Evolutionary conservation across 768 basidiomycete genomes (phyloP).

Genomic region (Mycena kentingensis): DNA sequence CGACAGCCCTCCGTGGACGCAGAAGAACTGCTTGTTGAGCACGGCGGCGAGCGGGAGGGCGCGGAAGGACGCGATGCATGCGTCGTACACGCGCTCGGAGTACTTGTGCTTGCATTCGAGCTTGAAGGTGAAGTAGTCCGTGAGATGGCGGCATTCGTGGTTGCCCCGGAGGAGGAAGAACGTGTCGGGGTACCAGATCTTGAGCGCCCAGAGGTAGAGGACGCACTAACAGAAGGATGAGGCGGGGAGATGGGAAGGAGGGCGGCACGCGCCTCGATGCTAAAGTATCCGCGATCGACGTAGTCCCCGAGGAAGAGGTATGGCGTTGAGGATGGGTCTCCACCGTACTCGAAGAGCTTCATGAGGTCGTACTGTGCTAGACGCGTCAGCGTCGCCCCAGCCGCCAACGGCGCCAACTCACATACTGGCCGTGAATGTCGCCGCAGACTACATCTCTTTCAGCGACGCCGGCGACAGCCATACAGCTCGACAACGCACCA

Average conservation of each 20-base stretch:
- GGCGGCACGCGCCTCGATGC: conserved; percentile 68
- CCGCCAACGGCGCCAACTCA: conserved; percentile 41
- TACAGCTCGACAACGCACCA: conserved; percentile 50
- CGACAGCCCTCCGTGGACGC: conserved; percentile 97
- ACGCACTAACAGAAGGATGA: conserved; percentile 70
- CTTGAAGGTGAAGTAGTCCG: conserved; percentile 99
- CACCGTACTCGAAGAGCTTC: conserved; percentile 94
- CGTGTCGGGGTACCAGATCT: conserved; percentile 99
- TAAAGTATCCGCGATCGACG: conserved; percentile 92
- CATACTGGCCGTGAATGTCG: conserved; percentile 99
- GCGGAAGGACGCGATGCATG: conserved; percentile 97
- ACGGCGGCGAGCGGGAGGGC: conserved; percentile 91
- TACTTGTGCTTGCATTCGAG: conserved; percentile 99
- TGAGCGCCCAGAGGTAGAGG: conserved; percentile 94
- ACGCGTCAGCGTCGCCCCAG: conserved; percentile 1
- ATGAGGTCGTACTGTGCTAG: conserved; percentile 78
- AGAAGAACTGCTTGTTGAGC: conserved; percentile 99
- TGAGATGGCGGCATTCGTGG: conserved; percentile 97
- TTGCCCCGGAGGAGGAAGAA: conserved; percentile 96
- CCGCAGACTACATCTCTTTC: conserved; percentile 70
- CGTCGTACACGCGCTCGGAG: conserved; percentile 93
- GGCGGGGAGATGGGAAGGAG: neutral
- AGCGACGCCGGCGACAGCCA: neutral
- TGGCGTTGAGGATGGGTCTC: conserved; percentile 86
- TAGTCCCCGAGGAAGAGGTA: conserved; percentile 94